Conservation (phyloP, 2,329 filamentous ascomycete genomes). For the Arthrobotrys sinensis region DNA sequence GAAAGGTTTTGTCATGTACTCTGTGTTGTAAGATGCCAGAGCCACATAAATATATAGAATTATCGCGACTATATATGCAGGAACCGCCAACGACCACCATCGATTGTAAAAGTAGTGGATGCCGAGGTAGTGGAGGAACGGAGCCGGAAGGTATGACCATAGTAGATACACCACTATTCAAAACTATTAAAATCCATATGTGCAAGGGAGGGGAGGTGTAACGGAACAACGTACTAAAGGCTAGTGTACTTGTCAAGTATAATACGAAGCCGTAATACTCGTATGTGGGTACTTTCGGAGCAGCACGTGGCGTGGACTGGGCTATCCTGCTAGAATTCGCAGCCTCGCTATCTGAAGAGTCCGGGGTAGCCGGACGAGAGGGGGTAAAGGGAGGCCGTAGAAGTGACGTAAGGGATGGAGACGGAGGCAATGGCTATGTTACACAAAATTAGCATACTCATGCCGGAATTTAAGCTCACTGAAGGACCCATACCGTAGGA, state of each 20-base stretch:
- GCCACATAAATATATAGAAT: slow-evolving; percentile 95
- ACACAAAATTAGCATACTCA: slow-evolving; percentile 8
- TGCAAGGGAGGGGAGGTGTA: slow-evolving; percentile 69
- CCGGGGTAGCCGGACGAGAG: slow-evolving; percentile 92
- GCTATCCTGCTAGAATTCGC: slow-evolving; percentile 74
- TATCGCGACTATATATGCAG: slow-evolving; percentile 88
- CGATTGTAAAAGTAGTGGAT: slow-evolving; percentile 97
- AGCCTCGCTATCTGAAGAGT: slow-evolving; percentile 89
- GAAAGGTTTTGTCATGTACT: slow-evolving; percentile 86
- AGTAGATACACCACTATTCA: slow-evolving; percentile 74
- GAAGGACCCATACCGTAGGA: slow-evolving; percentile 74
- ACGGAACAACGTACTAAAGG: slow-evolving; percentile 73
- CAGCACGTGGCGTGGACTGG: slow-evolving; percentile 82
- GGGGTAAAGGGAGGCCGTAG: slow-evolving; percentile 81
- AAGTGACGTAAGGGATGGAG: slow-evolving; percentile 91
- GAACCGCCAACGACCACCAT: slow-evolving; percentile 96
- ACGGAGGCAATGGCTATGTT: slow-evolving; percentile 81
- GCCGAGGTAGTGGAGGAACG: slow-evolving; percentile 90
- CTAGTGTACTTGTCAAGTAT: slow-evolving; percentile 87
- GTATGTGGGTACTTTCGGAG: slow-evolving; percentile 96
- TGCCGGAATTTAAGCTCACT: neutral
- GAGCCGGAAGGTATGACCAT: slow-evolving; percentile 93
- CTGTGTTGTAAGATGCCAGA: slow-evolving; percentile 89
- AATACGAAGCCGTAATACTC: slow-evolving; percentile 99
- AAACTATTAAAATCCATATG: neutral